Base-by-base conservation (phyloP, 2,329 filamentous ascomycete genomes). In the Botrytis galanthina region DNA sequence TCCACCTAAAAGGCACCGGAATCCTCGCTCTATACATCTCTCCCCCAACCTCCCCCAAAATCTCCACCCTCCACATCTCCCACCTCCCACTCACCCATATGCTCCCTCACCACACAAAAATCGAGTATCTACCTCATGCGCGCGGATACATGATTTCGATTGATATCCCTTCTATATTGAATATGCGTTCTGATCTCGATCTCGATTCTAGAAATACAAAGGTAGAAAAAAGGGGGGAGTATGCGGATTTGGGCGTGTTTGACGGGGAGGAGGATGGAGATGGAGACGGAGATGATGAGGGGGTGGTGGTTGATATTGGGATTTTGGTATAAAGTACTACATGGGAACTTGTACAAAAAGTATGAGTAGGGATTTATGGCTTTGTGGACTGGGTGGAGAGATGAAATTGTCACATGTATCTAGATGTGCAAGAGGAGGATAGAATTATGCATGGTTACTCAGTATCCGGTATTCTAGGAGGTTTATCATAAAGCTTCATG, bases 101-200 rank as follows among this genome's bases (percentile, higher is more conserved):
- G 7, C n/a, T 57, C 2, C n/a, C 51, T 0, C 51, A 57, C 5
- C 51, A 57, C 4, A 22, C 26, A 4, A 67, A n/a, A 0, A 37
- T n/a, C 1, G 5, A 37, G 9, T 4, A 51, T 3, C 6, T 35
- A 12, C 12, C 32, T 18, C 14, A 12, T 1, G 29, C n/a, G 1
- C 20, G n/a, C 7, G 63, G 8, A 5, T 39, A 29, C 0, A 10
- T 7, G 26, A 12, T 67, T n/a, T 67, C 44, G 5, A 51, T 67
- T 10, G 14, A 67, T 39, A 0, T 67, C 2, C 6, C 32, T 2
- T 0, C 4, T 26, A 51, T 67, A 0, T 12, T 54, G 42, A 0
- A 44, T 18, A 18, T 44, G 5, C 42, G 39, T 42, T 42, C 37
- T n/a, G n/a, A n/a, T n/a, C n/a, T n/a, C n/a, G n/a, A n/a, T n/a